Evolutionary conservation across 306 rosid genomes (phyloP).

Genomic region (Gillenia trifoliata): DNA sequence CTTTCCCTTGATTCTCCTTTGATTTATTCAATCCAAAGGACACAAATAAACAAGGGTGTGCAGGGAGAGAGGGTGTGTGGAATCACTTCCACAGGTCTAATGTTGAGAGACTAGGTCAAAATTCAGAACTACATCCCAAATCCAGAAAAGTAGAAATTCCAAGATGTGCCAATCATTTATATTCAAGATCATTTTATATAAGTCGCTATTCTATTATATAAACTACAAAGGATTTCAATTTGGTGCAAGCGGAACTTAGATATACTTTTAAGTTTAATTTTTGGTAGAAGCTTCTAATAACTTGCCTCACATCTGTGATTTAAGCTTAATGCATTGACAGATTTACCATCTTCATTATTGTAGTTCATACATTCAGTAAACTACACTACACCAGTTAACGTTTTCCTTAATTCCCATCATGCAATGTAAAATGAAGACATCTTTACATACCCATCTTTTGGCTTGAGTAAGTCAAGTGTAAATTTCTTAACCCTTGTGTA

Average conservation of each 20-base stretch:
- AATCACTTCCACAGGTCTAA: too few relatives aligned
- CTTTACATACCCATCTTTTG: conserved; percentile 31
- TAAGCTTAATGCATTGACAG: neutral
- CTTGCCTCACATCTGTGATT: neutral
- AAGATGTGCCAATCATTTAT: neutral
- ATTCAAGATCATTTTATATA: neutral
- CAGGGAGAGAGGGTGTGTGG: too few relatives aligned
- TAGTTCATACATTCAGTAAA: neutral
- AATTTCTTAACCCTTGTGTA: conserved; percentile 23
- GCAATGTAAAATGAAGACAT: neutral
- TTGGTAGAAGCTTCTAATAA: neutral
- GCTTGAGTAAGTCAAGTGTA: conserved; percentile 32
- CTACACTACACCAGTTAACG: neutral
- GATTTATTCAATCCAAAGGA: too few relatives aligned
- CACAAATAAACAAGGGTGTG: too few relatives aligned
- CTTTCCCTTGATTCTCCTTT: too few relatives aligned
- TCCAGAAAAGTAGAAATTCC: neutral
- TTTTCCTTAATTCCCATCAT: neutral
- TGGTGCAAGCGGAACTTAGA: neutral
- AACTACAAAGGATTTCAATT: neutral
- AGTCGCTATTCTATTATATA: too few relatives aligned
- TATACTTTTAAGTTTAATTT: neutral
- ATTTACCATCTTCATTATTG: neutral
- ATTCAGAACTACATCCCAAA: neutral
- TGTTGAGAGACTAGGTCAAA: neutral